A percentile compares a stretch with the other conserved stretches of the same genome.
phyloP scores from a whole-genome alignment of 2,329 filamentous ascomycete species.

The Fonsecaea nubica region DNA sequence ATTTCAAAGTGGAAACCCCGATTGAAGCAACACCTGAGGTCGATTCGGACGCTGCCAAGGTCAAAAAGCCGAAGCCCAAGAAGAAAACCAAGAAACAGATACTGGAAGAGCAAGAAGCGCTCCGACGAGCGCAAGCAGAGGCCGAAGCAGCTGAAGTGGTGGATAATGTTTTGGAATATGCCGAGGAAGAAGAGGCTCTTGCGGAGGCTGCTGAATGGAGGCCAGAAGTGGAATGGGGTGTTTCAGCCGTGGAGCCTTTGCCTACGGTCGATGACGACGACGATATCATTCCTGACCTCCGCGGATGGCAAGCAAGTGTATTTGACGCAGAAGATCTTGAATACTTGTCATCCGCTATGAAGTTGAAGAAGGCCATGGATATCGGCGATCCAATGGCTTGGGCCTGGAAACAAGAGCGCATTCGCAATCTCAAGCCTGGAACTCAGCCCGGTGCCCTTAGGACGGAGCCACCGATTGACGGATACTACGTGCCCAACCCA shows the following conservation, averaged over 20 bases:
- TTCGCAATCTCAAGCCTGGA: conserved; percentile 71
- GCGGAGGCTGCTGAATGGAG: conserved; percentile 44
- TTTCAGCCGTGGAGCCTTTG: conserved; percentile 65
- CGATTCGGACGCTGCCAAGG: conserved; percentile 43
- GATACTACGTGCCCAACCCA: conserved; percentile 82
- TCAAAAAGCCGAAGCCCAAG: conserved; percentile 64
- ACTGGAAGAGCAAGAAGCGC: conserved; percentile 69
- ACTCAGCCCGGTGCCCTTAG: conserved; percentile 48
- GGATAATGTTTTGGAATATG: conserved; percentile 44
- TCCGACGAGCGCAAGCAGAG: conserved; percentile 60
- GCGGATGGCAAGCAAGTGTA: conserved; percentile 71
- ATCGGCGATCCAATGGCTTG: conserved; percentile 67
- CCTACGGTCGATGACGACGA: conserved; percentile 72
- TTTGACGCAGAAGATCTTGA: conserved; percentile 72
- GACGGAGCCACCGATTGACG: conserved; percentile 55
- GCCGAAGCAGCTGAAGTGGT: conserved; percentile 53
- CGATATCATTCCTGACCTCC: conserved; percentile 69
- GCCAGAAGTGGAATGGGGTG: conserved; percentile 64
- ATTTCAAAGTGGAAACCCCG: conserved; percentile 47
- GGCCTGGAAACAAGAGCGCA: conserved; percentile 75
- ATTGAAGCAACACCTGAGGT: conserved; percentile 44
- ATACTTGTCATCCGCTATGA: conserved; percentile 60
- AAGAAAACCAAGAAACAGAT: conserved; percentile 77
- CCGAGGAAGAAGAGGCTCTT: conserved; percentile 43
- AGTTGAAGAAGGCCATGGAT: conserved; percentile 53